Conservation (phyloP, 2,329 filamentous ascomycete species). For the Pseudogymnoascus sp. region DNA sequence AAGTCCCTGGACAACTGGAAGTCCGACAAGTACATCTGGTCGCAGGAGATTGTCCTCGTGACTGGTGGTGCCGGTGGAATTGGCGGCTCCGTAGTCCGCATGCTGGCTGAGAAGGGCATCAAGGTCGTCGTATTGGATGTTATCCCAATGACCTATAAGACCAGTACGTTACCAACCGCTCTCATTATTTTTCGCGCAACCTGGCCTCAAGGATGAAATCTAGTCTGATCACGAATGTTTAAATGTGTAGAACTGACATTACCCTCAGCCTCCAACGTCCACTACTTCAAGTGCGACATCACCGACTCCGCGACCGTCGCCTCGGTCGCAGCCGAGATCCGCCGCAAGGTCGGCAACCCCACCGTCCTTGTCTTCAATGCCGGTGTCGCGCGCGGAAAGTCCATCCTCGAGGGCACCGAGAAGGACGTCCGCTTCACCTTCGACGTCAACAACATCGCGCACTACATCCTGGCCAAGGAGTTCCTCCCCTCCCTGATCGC, state of each 20-base stretch:
- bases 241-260: neutral
- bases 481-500: conserved; percentile 60
- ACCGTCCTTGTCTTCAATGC: conserved; percentile 69
- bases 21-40: conserved; percentile 53
- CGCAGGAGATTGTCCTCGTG: conserved; percentile 60
- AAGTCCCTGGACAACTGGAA: conserved; percentile 43
- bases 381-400: conserved; percentile 53
- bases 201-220: conserved; percentile 12
- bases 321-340: conserved; percentile 44
- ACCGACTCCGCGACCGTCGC: conserved; percentile 48
- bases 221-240: neutral
- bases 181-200: neutral
- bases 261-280: conserved; percentile 43
- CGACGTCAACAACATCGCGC: conserved; percentile 60
- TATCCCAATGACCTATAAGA: conserved; percentile 48
- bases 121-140: conserved; percentile 67
- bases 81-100: conserved; percentile 54
- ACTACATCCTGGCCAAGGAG: conserved; percentile 57
- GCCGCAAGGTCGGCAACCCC: conserved; percentile 50
- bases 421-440: conserved; percentile 58
- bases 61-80: conserved; percentile 71
- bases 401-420: conserved; percentile 50
- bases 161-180: conserved; percentile 33
- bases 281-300: conserved; percentile 64
- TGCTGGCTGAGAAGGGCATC: conserved; percentile 56